Evolutionary conservation across 1,284 basidiomycete genomes (phyloP).

Genomic region (Hemileia vastatrix): DNA sequence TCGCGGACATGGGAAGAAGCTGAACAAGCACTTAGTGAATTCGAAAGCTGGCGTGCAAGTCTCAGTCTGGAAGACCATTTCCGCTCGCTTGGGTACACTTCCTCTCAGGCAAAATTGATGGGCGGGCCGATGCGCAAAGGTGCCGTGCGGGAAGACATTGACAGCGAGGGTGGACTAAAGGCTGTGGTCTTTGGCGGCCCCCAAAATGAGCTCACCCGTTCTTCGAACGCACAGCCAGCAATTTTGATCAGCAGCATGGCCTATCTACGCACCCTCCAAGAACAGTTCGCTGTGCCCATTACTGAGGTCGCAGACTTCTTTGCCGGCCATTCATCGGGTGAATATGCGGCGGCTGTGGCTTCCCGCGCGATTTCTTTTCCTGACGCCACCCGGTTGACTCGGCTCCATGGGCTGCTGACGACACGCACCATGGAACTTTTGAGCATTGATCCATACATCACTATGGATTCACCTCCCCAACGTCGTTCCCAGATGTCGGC

Average conservation of each 20-base stretch:
- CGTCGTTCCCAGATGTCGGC: slow-evolving; percentile 37
- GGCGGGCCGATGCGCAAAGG: slow-evolving; percentile 24
- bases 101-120: slow-evolving; percentile 26
- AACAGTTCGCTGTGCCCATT: slow-evolving; percentile 24
- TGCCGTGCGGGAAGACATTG: slow-evolving; percentile 7
- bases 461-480: slow-evolving; percentile 26
- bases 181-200: slow-evolving; percentile 24
- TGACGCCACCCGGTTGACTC: slow-evolving; percentile 36
- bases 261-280: slow-evolving; percentile 34
- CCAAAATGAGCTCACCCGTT: slow-evolving; percentile 36
- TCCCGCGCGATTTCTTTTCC: slow-evolving; percentile 32
- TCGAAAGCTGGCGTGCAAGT: slow-evolving; percentile 28
- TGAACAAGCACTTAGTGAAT: slow-evolving; percentile 28
- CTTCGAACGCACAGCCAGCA: slow-evolving; percentile 39
- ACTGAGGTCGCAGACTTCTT: slow-evolving; percentile 27
- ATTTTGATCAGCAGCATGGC: slow-evolving; percentile 39
- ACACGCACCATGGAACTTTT: slow-evolving; percentile 25
- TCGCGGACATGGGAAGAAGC: slow-evolving; percentile 36
- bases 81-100: slow-evolving; percentile 13
- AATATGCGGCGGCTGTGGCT: slow-evolving; percentile 40
- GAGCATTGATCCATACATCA: slow-evolving; percentile 25
- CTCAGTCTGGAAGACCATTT: slow-evolving; percentile 26
- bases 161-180: slow-evolving; percentile 12
- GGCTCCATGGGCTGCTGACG: slow-evolving; percentile 38
- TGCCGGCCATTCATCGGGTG: slow-evolving; percentile 39